Evolutionary conservation across 495 filamentous ascomycete genomes (phyloP), one percentile per base, ranked within the genome.

Genomic region (Aspergillus mulundensis): DNA sequence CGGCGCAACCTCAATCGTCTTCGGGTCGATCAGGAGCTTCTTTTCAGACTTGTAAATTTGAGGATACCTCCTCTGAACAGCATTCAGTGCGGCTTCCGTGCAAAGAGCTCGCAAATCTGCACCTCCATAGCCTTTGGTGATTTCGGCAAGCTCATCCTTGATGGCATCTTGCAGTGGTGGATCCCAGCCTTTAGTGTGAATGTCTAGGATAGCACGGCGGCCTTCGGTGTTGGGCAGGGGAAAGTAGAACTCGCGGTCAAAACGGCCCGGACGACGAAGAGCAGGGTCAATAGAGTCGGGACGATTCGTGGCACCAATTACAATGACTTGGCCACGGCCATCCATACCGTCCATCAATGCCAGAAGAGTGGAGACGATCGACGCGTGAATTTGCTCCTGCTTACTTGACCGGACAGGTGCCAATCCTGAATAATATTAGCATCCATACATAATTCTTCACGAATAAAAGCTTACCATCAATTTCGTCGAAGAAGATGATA

Each of bases 301-400:
- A 60, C 94, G 81, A 76, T 98, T 98, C 18, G 94, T 98, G 30
- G 94, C 94, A 60, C 94, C 94, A 63, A 98, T 97, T 30, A 98
- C 91, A 59, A 98, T 95, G 46, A 97, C 93, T 70, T 98, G 94
- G 36, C 94, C 94, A 64, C 94, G 87, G 44, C 91, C 93, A 64
- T 98, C 94, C 95, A 98, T 97, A 58, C 94, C 94, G 73, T 98
- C 94, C 94, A 98, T 98, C 61, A 98, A 74, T 12, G 94, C 95
- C 53, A 98, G 74, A 28, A 98, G 70, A 1, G 94, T 98, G 1
- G 95, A 95, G 43, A 98, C 94, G 53, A 98, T 97, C 15, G 93
- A 97, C 14, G 95, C 90, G 75, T 98, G 94, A 50, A 96, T 97
- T 72, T 98, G 94, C 60, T 98, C 95, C 70, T 96, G 91, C 60